Conservation (phyloP, 2,329 filamentous ascomycete genomes). For the Penicillium expansum region DNA sequence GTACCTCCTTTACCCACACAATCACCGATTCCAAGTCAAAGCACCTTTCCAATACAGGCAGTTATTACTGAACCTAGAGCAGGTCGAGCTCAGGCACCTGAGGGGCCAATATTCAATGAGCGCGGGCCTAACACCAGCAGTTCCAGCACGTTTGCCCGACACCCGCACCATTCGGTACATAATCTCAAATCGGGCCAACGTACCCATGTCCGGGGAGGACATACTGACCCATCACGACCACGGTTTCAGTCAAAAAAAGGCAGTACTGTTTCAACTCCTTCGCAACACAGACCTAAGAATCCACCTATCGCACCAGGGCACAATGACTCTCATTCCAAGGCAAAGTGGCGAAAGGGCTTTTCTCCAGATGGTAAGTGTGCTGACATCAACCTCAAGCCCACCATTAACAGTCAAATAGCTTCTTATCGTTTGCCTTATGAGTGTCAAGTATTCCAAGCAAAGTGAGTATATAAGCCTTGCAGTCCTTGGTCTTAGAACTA, state of each 20-base stretch:
- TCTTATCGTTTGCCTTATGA: constrained; percentile 1
- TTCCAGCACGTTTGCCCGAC: no score
- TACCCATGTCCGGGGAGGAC: no score
- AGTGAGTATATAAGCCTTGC: background rate
- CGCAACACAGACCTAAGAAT: no score
- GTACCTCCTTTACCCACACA: background rate
- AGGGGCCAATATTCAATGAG: background rate
- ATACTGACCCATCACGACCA: background rate
- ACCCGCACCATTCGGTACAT: background rate
- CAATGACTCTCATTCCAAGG: background rate
- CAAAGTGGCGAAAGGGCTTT: constrained; percentile 1
- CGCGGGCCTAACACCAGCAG: background rate
- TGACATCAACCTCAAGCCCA: no score
- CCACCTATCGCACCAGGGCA: background rate
- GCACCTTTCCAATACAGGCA: background rate
- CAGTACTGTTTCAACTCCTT: background rate
- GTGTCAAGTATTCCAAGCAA: background rate
- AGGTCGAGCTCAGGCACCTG: background rate
- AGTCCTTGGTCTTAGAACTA: background rate
- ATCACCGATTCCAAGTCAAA: background rate
- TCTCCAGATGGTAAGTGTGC: background rate
- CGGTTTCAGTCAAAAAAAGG: background rate
- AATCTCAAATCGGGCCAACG: background rate
- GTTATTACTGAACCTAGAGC: background rate
- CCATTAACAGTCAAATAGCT: background rate